phyloP scores from a whole-genome alignment of 306 rosid genomes.

The Begonia fuchsioides region DNA sequence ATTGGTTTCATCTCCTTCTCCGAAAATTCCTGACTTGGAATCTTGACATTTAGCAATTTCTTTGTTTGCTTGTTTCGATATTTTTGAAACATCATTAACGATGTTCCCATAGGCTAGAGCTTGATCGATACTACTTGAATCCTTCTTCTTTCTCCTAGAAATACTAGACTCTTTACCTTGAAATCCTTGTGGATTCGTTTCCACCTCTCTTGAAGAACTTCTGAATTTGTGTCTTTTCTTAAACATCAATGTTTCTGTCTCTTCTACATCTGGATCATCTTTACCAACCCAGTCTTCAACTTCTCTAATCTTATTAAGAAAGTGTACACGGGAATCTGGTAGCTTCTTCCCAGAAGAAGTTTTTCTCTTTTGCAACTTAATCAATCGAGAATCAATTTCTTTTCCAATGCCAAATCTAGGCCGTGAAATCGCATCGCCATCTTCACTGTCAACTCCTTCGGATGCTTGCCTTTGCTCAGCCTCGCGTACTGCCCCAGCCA shows the following conservation, averaged over 20 bases:
- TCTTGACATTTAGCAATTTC: conserved; percentile 6
- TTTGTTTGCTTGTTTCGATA: conserved; percentile 9
- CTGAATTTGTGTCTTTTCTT: conserved; percentile 39
- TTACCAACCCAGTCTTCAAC: conserved; percentile 9
- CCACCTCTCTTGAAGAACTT: conserved; percentile 27
- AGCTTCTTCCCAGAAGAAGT: conserved; percentile 21
- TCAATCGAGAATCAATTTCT: conserved; percentile 39
- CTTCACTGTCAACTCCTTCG: conserved; percentile 17
- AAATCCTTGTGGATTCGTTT: conserved; percentile 49
- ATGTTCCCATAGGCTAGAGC: conserved; percentile 13
- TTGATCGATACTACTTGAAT: conserved; percentile 4
- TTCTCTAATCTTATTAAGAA: conserved; percentile 15
- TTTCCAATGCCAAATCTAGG: conserved; percentile 34
- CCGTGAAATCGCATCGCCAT: conserved; percentile 15
- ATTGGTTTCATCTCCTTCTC: conserved; percentile 10
- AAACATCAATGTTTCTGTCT: conserved; percentile 22
- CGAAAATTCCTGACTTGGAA: conserved; percentile 10
- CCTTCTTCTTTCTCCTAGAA: conserved; percentile 12
- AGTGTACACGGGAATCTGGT: conserved; percentile 12
- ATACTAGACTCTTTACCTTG: conserved; percentile 17
- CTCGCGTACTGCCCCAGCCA: conserved; percentile 62
- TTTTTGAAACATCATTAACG: conserved; percentile 8
- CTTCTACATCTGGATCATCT: conserved; percentile 15
- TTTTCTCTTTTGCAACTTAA: conserved; percentile 34
- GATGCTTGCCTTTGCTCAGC: conserved; percentile 25